Evolutionary conservation across 2,329 filamentous ascomycete genomes (phyloP), one percentile per base, ranked within the genome.

Genomic region (Rosellinia necatrix): DNA sequence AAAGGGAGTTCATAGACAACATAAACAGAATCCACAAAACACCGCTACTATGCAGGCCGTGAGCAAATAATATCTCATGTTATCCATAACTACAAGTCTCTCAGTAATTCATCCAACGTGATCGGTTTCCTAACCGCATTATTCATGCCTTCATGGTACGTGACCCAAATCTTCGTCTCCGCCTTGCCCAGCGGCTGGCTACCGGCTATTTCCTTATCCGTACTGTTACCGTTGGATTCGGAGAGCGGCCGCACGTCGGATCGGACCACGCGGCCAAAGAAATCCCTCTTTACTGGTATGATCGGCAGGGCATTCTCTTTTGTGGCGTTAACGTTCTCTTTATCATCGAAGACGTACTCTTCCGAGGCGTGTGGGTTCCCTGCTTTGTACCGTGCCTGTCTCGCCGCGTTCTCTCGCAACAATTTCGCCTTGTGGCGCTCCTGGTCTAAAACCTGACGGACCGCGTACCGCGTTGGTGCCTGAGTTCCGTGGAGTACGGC

Each of bases 391-490:
- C 88, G 81, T 7, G 86, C 84, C 66, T 89, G 84, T 2, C 89
- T 79, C 0, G 85, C 81, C 3, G 84, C 81, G 58, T 84, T 84
- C 46, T 90, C 87, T 12, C 88, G 86, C 29, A 85, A 77, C 25
- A 82, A 76, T 10, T 87, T 82, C 43, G 91, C 88, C 68, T 89
- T 91, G 58, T 84, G 85, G 66, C 93, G 89, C 71, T 97, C 93
- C 70, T 94, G 91, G 68, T 96, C 92, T 1, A 99, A 81, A 7
- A 97, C 92, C 71, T 97, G 93, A 19, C 94, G 87, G 5, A 99
- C 88, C 1, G 93, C 93, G 68, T 91, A 99, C n/a, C 94, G 85
- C 0, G 91, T 91, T 0, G 90, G 91, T 1, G 85, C 86, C 8
- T 84, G 82, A 2, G 83, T 82, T 32, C 80, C 76, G 13, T 83